Evolutionary conservation across 2,329 filamentous ascomycete genomes (phyloP), one percentile per base, ranked within the genome.

Genomic region (Phyllosticta citrichinensis): DNA sequence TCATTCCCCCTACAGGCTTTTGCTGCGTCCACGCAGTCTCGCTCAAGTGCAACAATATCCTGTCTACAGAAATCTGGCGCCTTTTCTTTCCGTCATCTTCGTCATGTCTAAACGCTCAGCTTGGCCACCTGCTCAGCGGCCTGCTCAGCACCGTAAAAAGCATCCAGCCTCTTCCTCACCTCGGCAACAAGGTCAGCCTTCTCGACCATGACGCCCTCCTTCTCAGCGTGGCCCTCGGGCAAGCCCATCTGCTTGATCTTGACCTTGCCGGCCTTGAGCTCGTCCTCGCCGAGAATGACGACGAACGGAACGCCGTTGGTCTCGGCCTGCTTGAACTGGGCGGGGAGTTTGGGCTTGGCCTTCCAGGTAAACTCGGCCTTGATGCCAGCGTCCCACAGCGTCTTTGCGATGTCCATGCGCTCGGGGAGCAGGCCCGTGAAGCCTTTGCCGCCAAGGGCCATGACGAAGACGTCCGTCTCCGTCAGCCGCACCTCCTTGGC

Each of bases 341-440:
- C 83, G 12, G 85, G 87, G 33, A 96, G 81, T 75, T 92, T 96
- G 17, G 93, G 91, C 80, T 96, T 96, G 66, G 87, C 83, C 77
- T 97, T 97, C 79, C 89, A 90, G 11, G 85, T 80, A 72, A 94
- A 96, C 73, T 97, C 92, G 62, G 92, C 87, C 82, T 92, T 96
- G 77, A 97, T 87, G 20, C 90, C 91, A 8, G 88, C 90, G 66
- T 91, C 86, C 91, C 93, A 95, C 56, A 97, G 79, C 65, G 80
- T 80, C 65, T 85, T 82, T 62, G 87, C 87, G 47, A 97, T 82
- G 25, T 85, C 79, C 85, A 97, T 92, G 65, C 93, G 87, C 79
- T 97, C 88, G 66, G 86, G 85, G 60, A 96, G 76, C 65, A 95
- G 79, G 54, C 90, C 91, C 17, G 82, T 87, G 74, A 92, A 93